phyloP scores from a whole-genome alignment of 495 filamentous ascomycete genomes.

The Trichoderma reesei region DNA sequence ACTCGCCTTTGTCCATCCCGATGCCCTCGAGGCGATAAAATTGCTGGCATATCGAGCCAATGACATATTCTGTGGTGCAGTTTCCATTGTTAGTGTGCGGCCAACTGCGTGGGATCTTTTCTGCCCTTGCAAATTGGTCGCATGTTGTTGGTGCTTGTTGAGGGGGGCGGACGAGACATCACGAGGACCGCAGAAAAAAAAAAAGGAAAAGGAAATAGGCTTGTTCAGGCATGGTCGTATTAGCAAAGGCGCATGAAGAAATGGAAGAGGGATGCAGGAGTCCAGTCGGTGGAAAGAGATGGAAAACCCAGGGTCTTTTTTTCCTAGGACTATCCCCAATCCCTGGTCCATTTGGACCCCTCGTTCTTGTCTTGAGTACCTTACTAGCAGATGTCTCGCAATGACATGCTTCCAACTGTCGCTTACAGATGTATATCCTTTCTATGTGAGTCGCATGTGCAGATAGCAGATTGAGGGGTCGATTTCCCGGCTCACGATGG shows the following conservation, averaged over 20 bases:
- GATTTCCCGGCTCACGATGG: no score
- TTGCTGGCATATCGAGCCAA: neutral
- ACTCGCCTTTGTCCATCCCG: neutral
- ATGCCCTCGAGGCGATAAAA: neutral
- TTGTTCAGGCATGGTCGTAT: neutral
- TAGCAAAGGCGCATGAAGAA: neutral
- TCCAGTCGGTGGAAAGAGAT: neutral
- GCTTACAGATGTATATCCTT: neutral
- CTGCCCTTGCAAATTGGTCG: no score
- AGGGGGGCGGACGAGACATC: neutral
- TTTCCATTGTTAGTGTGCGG: neutral
- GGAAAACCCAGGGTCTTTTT: neutral
- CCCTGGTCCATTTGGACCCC: no score
- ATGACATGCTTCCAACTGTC: neutral
- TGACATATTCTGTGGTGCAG: neutral
- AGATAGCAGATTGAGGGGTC: neutral
- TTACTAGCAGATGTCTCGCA: neutral
- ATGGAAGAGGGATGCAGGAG: neutral
- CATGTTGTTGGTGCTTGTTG: neutral
- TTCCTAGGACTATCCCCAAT: neutral
- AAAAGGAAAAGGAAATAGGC: neutral
- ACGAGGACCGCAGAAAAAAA: constrained; percentile 6
- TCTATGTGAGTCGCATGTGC: neutral
- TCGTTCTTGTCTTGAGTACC: neutral
- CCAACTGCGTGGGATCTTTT: neutral